Evolutionary conservation across 805 yeast species (phyloP).

Genomic region (Yueomyces sinensis): DNA sequence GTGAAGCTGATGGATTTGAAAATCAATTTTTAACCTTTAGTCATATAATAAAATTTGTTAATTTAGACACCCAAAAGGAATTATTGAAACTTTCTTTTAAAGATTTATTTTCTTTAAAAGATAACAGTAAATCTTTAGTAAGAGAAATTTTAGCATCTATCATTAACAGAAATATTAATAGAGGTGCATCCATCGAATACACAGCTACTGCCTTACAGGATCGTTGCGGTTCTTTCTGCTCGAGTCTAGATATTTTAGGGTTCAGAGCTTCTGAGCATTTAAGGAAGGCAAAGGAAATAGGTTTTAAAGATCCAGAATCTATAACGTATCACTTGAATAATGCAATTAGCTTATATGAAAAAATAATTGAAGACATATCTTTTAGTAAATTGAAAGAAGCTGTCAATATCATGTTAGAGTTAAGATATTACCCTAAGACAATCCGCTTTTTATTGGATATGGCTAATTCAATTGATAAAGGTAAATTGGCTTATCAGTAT

Average conservation of each 20-base stretch:
- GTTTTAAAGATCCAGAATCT: slow-evolving; percentile 58
- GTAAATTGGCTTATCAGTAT: slow-evolving; percentile 44
- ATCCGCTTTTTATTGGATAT: slow-evolving; percentile 69
- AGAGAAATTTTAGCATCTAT: slow-evolving; percentile 82
- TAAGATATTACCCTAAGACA: slow-evolving; percentile 75
- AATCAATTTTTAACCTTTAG: slow-evolving; percentile 32
- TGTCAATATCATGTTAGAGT: slow-evolving; percentile 58
- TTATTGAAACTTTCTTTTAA: slow-evolving; percentile 55
- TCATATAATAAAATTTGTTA: slow-evolving; percentile 56
- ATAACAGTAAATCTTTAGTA: slow-evolving; percentile 40
- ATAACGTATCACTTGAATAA: slow-evolving; percentile 51
- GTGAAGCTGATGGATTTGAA: slow-evolving; percentile 27
- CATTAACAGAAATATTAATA: slow-evolving; percentile 73
- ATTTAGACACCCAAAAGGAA: slow-evolving; percentile 54
- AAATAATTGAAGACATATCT: slow-evolving; percentile 65
- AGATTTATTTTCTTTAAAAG: slow-evolving; percentile 64
- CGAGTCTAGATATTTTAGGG: slow-evolving; percentile 83
- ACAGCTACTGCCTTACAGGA: slow-evolving; percentile 82
- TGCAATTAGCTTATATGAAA: slow-evolving; percentile 65
- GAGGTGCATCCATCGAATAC: slow-evolving; percentile 87
- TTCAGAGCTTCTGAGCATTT: slow-evolving; percentile 90
- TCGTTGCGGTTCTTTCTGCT: slow-evolving; percentile 89
- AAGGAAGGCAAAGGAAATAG: slow-evolving; percentile 71
- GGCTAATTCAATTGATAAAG: slow-evolving; percentile 54
- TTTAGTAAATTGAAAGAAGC: slow-evolving; percentile 75